Base-by-base conservation (phyloP, 2,329 filamentous ascomycete species). In the Sarocladium brachiariae region DNA sequence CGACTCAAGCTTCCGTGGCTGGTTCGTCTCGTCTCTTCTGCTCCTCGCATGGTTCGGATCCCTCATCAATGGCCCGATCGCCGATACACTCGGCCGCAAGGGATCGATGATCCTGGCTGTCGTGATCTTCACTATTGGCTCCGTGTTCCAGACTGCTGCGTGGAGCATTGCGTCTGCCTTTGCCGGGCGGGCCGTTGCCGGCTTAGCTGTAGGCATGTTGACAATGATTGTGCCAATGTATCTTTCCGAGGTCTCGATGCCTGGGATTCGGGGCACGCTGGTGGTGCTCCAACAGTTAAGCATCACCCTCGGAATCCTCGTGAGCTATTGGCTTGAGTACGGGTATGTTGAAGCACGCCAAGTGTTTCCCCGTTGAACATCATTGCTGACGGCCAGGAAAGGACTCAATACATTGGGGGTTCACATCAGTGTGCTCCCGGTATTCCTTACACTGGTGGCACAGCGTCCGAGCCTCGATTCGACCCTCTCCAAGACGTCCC, bases 1-100 rank as follows among this genome's bases (percentile, higher is more conserved):
- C 0, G 71, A 76, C 52, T 70, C 65, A 52, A 58, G 67, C 10
- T 74, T 74, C 61, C 74, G 76, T 53, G 74, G 74, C 27, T 77
- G 75, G 74, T 75, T 77, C 49, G 72, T 76, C 2, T 75, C 75
- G 5, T 73, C 69, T 2, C 60, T 78, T 4, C 58, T 75, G 10
- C 61, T 76, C 1, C 63, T 70, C 49, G 72, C 71, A 10, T 74
- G 70, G 68, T 59, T 74, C 46, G 75, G 75, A 2, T 75, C 74
- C 2, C 61, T 78, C 23, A 49, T 66, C 53, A 70, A 70, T 50
- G 69, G 70, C 1, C 64, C 70, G 1, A 55, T 70, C 23, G 66
- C 67, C 23, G 67, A 70, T 51, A 58, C 55, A 2, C 50, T 68
- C 21, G 61, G 61, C 1, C 58, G 67, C 19, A 67, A 65, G 50